phyloP scores from a whole-genome alignment of 2,329 filamentous ascomycete species.

The Aspergillus neotritici region DNA sequence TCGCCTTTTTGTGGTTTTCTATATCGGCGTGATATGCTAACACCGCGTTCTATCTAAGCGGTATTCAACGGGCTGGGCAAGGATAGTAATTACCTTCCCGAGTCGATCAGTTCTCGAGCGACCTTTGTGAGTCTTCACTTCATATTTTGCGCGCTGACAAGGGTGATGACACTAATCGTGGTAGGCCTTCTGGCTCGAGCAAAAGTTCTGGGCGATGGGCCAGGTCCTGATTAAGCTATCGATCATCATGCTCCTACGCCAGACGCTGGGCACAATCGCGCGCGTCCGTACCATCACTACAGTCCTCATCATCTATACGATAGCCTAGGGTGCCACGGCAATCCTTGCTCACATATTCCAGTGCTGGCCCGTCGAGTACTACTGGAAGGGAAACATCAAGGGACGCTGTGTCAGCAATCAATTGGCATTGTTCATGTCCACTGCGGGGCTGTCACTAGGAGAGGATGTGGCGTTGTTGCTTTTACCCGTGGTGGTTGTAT shows the following conservation, averaged over 20 bases:
- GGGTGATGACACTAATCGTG: background rate
- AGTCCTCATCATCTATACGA: slow-evolving; percentile 1
- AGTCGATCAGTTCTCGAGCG: background rate
- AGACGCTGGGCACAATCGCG: background rate
- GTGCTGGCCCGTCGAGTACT: slow-evolving; percentile 3
- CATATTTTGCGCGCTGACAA: background rate
- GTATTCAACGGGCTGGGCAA: slow-evolving; percentile 5
- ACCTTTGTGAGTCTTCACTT: background rate
- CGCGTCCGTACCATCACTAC: background rate
- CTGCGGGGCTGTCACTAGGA: slow-evolving; percentile 1
- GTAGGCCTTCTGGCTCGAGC: slow-evolving; percentile 4
- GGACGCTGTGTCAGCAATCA: slow-evolving; percentile 1
- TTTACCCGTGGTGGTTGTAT: slow-evolving; percentile 3
- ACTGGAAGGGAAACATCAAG: background rate
- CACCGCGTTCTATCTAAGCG: background rate
- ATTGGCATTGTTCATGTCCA: background rate
- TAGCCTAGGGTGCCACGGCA: slow-evolving; percentile 4
- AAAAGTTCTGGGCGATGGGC: slow-evolving; percentile 4
- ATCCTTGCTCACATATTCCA: slow-evolving; percentile 4
- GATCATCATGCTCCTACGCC: slow-evolving; percentile 4
- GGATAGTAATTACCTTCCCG: slow-evolving; percentile 1
- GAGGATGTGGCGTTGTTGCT: slow-evolving; percentile 5
- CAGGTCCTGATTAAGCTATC: slow-evolving; percentile 7
- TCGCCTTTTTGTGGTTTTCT: background rate
- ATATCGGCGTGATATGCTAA: too few relatives aligned